phyloP scores from a whole-genome alignment of 2,329 filamentous ascomycete genomes.

The Fusarium setosum region DNA sequence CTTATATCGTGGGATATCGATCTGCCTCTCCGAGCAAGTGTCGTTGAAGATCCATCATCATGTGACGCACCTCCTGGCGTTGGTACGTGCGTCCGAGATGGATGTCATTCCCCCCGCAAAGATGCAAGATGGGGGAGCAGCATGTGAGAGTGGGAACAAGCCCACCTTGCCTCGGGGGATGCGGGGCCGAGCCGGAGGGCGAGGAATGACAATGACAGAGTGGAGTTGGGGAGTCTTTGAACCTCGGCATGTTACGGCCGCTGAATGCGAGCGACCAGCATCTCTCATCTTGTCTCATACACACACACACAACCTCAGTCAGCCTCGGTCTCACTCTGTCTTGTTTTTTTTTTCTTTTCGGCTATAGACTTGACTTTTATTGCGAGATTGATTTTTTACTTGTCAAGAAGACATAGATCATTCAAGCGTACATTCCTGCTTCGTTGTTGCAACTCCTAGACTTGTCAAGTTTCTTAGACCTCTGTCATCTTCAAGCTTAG shows the following conservation, averaged over 20 bases:
- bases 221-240: conserved; percentile 17
- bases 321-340: conserved; percentile 10
- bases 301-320: conserved; percentile 11
- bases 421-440: not conserved
- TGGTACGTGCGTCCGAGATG: not conserved
- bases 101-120: not conserved
- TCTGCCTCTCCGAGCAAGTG: too few species aligned
- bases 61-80: not conserved
- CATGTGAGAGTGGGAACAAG: conserved; percentile 37
- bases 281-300: too few species aligned
- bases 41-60: not conserved
- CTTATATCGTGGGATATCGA: too few species aligned
- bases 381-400: not conserved
- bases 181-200: conserved; percentile 27
- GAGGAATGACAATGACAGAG: too few species aligned
- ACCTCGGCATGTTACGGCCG: conserved; percentile 34
- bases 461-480: too few species aligned
- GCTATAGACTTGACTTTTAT: not conserved
- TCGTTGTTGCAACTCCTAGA: not conserved
- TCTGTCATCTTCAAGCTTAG: not conserved
- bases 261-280: too few species aligned
- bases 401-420: not conserved
- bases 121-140: conserved; percentile 4
- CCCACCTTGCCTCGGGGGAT: not conserved
- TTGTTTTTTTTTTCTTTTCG: not conserved